Evolutionary conservation across 352 stramenopile genomes (phyloP).

Genomic region (Globisporangium carolinianum): DNA sequence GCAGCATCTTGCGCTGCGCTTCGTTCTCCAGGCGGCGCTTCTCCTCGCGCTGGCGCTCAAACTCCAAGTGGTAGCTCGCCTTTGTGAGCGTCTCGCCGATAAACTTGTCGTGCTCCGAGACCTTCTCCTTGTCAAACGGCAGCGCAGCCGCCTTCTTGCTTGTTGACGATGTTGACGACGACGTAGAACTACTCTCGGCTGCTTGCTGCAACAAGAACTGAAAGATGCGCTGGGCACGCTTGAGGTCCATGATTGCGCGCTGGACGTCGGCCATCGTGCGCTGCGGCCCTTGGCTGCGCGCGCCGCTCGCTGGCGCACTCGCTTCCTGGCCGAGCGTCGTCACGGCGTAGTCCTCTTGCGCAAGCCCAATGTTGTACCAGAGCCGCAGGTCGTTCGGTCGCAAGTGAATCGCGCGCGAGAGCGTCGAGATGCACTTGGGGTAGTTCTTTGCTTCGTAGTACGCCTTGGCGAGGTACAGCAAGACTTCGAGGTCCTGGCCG

Average conservation of each 20-base stretch:
- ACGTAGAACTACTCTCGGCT: constrained; percentile 13
- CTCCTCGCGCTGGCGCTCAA: constrained; percentile 82
- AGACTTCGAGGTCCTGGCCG: constrained; percentile 70
- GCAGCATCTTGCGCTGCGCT: constrained; percentile 67
- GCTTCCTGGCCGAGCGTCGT: constrained; percentile 70
- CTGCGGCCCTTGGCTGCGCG: constrained; percentile 37
- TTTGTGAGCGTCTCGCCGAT: constrained; percentile 82
- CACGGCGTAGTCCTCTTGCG: constrained; percentile 84
- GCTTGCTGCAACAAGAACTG: constrained; percentile 70
- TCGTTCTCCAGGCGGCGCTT: constrained; percentile 81
- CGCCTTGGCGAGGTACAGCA: constrained; percentile 83
- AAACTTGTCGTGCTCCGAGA: constrained; percentile 84
- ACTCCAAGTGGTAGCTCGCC: constrained; percentile 85
- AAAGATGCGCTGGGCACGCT: constrained; percentile 80
- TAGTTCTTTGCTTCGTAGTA: constrained; percentile 89
- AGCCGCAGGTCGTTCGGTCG: constrained; percentile 70
- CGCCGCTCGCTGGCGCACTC: constrained; percentile 19
- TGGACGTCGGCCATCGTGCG: constrained; percentile 87
- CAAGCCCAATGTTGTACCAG: constrained; percentile 84
- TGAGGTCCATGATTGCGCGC: constrained; percentile 79
- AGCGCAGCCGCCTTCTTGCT: constrained; percentile 53
- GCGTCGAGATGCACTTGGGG: constrained; percentile 78
- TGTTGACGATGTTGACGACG: background rate
- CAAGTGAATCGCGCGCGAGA: constrained; percentile 76
- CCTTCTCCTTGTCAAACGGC: constrained; percentile 84